Evolutionary conservation across 768 basidiomycete species (phyloP).

Genomic region (Termitomyces sp.): DNA sequence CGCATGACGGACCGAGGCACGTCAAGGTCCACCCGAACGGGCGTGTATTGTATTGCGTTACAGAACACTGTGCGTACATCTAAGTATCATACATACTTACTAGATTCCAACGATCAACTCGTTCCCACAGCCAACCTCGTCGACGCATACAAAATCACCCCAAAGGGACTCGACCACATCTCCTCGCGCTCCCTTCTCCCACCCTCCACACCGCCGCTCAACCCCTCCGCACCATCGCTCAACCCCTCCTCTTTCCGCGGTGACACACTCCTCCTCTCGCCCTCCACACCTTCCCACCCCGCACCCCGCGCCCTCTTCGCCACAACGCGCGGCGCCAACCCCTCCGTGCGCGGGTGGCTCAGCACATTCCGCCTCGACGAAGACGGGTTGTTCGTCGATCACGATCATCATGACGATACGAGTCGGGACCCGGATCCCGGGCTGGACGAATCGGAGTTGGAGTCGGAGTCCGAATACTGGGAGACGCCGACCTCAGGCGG

Average conservation of each 20-base stretch:
- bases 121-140: slow-evolving; percentile 42
- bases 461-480: slow-evolving; percentile 28
- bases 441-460: too few species aligned
- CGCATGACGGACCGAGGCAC: slow-evolving; percentile 50
- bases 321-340: slow-evolving; percentile 44
- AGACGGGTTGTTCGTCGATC: slow-evolving; percentile 1
- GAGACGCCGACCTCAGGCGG: slow-evolving; percentile 50
- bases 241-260: slow-evolving; percentile 33
- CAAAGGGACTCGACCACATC: slow-evolving; percentile 27
- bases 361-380: slow-evolving; percentile 40
- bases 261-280: slow-evolving; percentile 45
- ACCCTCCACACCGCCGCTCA: not conserved
- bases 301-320: slow-evolving; percentile 41
- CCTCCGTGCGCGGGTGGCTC: slow-evolving; percentile 40
- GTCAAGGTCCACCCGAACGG: slow-evolving; percentile 54
- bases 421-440: too few species aligned
- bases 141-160: slow-evolving; percentile 41
- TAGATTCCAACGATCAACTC: too few species aligned
- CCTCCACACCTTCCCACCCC: slow-evolving; percentile 33
- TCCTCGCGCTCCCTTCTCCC: slow-evolving; percentile 35
- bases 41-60: slow-evolving; percentile 47
- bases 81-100: too few species aligned
- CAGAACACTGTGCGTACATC: slow-evolving; percentile 45
- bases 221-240: slow-evolving; percentile 1
- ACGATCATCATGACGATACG: too few species aligned